Conservation (phyloP, 768 basidiomycete genomes). For the Lactarius evosmus region DNA sequence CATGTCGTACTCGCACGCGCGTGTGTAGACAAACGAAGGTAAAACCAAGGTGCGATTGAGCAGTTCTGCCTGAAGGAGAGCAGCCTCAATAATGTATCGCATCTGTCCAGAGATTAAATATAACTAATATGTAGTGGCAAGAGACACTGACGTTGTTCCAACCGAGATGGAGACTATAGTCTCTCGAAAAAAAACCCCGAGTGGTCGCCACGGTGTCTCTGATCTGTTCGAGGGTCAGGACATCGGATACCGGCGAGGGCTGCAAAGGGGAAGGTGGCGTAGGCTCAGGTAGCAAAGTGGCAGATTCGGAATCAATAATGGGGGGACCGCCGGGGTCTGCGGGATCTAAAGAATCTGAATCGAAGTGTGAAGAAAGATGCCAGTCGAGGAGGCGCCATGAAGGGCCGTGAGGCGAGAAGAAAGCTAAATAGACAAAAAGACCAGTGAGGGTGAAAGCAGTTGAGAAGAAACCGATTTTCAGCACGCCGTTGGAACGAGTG, state of each 20-base stretch:
- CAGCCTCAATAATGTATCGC: conserved; percentile 48
- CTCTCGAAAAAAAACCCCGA: conserved; percentile 44
- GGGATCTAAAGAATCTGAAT: not conserved
- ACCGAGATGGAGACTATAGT: conserved; percentile 43
- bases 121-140: not conserved
- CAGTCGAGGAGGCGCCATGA: not conserved
- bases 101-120: conserved; percentile 33
- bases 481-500: not conserved
- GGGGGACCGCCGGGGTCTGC: not conserved
- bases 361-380: not conserved
- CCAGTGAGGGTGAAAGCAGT: conserved; percentile 5
- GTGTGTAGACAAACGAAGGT: conserved; percentile 46
- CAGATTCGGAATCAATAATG: not conserved
- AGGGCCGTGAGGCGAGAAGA: not conserved
- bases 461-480: conserved; percentile 4
- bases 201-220: conserved; percentile 37
- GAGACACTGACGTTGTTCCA: conserved; percentile 48
- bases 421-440: conserved; percentile 13
- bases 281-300: not conserved
- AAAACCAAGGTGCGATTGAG: conserved; percentile 44
- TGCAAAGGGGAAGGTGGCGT: not conserved
- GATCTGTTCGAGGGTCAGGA: conserved; percentile 36
- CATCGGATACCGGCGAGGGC: not conserved
- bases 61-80: conserved; percentile 42
- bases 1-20: conserved; percentile 43